Evolutionary conservation across 345 rosid genomes (phyloP), one percentile per base, ranked within the genome.

Genomic region (Rhizophora apiculata): DNA sequence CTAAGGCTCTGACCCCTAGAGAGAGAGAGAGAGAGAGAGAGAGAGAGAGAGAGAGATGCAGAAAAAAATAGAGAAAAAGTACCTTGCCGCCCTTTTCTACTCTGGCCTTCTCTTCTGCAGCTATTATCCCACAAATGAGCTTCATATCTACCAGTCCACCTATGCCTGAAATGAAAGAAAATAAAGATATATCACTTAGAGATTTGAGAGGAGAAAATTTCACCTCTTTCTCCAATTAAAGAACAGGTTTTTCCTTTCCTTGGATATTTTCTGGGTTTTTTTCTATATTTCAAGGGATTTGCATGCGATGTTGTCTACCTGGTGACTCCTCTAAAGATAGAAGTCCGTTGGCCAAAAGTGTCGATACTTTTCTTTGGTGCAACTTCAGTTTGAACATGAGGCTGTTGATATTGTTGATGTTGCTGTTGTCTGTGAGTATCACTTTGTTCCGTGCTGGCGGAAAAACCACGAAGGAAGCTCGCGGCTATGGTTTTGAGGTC

Each of bases 111-210:
- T 72, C 97, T 88, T 82, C 92, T 81, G 75, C 96, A 89, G 70
- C 97, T 92, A 73, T 89, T 92, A 72, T 92, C 97, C 96, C 97
- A 91, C 73, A 91, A 80, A 80, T 91, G 97, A 76, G 97, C 97
- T 87, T 91, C 97, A 72, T 89, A 91, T 78, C 97, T 91, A 9
- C 97, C 95, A 0, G 96, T 90, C 96, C 96, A 90, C 80, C 96
- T 83, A 85, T 91, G 97, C 64, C 97, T 91, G 36, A 56, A 59
- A 26, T 61, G 24, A 48, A 46, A 31, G n/a, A n/a, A 62, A 55
- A 19, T 39, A 37, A 54, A 19, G 9, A 32, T 7, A 59, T 56
- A 6, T 43, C 26, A 29, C n/a, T 56, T 56, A 56, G 2, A 56
- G 31, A 56, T 56, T 15, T 9, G 2, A 1, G 24, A 24, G 29